Evolutionary conservation across 495 filamentous ascomycete genomes (phyloP).

Genomic region (Penicillium salamii): DNA sequence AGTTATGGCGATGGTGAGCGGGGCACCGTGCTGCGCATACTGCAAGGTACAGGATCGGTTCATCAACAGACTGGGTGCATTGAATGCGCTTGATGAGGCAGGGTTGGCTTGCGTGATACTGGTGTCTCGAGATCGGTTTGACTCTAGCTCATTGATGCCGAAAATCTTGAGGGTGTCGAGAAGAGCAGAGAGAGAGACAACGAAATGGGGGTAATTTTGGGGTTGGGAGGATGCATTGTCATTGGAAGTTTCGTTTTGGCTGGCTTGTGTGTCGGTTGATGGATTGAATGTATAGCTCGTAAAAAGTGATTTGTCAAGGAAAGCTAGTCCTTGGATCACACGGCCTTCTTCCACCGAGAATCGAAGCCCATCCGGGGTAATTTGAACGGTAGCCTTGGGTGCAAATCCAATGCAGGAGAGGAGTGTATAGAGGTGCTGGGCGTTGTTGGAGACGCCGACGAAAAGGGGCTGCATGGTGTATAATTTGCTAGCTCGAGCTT

Average conservation of each 20-base stretch:
- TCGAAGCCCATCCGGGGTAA: constrained; percentile 76
- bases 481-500: constrained; percentile 6
- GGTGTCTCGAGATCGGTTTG: constrained; percentile 43
- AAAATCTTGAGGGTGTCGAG: constrained; percentile 96
- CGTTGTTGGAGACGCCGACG: constrained; percentile 79
- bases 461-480: constrained; percentile 57
- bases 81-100: constrained; percentile 62
- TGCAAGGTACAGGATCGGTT: constrained; percentile 76
- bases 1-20: constrained; percentile 75
- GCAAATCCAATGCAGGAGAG: constrained; percentile 84
- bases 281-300: constrained; percentile 70
- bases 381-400: constrained; percentile 76
- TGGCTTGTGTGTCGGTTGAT: constrained; percentile 19
- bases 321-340: constrained; percentile 83
- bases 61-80: constrained; percentile 70
- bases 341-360: constrained; percentile 82
- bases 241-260: constrained; percentile 33
- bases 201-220: constrained; percentile 56
- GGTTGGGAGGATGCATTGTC: constrained; percentile 32
- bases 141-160: constrained; percentile 67
- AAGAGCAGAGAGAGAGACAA: constrained; percentile 80
- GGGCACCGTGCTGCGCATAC: constrained; percentile 68
- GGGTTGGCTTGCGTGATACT: constrained; percentile 45
- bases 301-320: constrained; percentile 84
- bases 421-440: constrained; percentile 83